Conservation (phyloP, 345 rosid species). For the Salix arbutifolia region DNA sequence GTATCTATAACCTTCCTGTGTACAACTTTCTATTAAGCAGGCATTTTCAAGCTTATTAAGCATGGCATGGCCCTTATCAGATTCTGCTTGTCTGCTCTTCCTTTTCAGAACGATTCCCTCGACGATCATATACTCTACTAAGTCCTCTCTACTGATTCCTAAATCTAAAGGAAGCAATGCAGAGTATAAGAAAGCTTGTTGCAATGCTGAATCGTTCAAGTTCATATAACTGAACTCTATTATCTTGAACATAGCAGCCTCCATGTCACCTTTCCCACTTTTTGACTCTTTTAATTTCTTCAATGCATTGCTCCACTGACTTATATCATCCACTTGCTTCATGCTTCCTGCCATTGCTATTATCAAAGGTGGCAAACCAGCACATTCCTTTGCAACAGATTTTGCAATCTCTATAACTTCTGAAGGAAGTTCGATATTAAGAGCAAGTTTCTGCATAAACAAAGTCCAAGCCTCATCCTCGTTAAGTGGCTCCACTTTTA, state of each 20-base stretch:
- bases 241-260: background rate
- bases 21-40: constrained; percentile 4
- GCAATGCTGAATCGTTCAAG: constrained; percentile 7
- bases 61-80: constrained; percentile 11
- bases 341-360: constrained; percentile 13
- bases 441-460: background rate
- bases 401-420: background rate
- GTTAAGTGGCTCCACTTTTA: constrained; percentile 12
- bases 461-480: background rate
- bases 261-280: background rate
- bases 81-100: constrained; percentile 6
- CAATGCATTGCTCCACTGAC: constrained; percentile 22
- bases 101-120: constrained; percentile 21
- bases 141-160: background rate
- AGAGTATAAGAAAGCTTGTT: constrained; percentile 19
- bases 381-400: constrained; percentile 20
- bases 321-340: constrained; percentile 15
- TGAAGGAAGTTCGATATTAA: background rate
- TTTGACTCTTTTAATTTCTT: constrained; percentile 5
- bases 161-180: constrained; percentile 21
- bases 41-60: constrained; percentile 12
- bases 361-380: constrained; percentile 17
- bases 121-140: constrained; percentile 15
- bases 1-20: background rate
- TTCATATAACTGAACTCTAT: constrained; percentile 14